Percentiles rank a stretch among this genome's conserved stretches.
phyloP scores from a whole-genome alignment of 2,329 filamentous ascomycete genomes.

The Colletotrichum sp. region DNA sequence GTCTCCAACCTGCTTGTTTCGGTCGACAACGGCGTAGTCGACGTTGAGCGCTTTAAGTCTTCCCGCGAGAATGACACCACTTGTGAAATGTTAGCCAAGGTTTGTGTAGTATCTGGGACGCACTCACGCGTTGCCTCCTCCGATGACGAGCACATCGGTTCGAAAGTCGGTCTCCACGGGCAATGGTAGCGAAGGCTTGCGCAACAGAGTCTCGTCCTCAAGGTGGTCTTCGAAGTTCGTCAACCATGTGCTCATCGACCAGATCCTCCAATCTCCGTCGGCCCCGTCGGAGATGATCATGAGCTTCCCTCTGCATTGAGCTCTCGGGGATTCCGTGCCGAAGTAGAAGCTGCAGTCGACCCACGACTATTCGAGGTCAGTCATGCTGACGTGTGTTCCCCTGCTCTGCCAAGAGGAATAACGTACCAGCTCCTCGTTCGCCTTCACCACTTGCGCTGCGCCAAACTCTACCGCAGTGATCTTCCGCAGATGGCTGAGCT shows the following conservation, averaged over 20 bases:
- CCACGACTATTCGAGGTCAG: neutral
- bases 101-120: rapidly evolving
- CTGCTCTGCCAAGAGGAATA: neutral
- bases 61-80: slow-evolving; percentile 34
- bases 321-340: slow-evolving; percentile 31
- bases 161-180: slow-evolving; percentile 20
- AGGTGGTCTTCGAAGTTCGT: slow-evolving; percentile 23
- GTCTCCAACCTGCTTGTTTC: slow-evolving; percentile 36
- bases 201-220: slow-evolving; percentile 30
- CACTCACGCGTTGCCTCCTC: slow-evolving; percentile 36
- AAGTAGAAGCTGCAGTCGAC: slow-evolving; percentile 29
- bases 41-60: slow-evolving; percentile 41
- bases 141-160: slow-evolving; percentile 37
- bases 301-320: slow-evolving; percentile 33
- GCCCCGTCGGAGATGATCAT: slow-evolving; percentile 29
- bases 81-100: neutral
- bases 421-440: slow-evolving; percentile 12
- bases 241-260: slow-evolving; percentile 34
- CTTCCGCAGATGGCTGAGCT: neutral
- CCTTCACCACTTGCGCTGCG: neutral
- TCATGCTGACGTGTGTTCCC: neutral
- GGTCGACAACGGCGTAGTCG: slow-evolving; percentile 38
- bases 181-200: slow-evolving; percentile 21
- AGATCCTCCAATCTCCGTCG: slow-evolving; percentile 34
- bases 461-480: neutral